A percentile compares a stretch with the other conserved stretches of the same genome.
phyloP scores from a whole-genome alignment of 371 early-diverging fungal species.

The Smittium mucronatum region DNA sequence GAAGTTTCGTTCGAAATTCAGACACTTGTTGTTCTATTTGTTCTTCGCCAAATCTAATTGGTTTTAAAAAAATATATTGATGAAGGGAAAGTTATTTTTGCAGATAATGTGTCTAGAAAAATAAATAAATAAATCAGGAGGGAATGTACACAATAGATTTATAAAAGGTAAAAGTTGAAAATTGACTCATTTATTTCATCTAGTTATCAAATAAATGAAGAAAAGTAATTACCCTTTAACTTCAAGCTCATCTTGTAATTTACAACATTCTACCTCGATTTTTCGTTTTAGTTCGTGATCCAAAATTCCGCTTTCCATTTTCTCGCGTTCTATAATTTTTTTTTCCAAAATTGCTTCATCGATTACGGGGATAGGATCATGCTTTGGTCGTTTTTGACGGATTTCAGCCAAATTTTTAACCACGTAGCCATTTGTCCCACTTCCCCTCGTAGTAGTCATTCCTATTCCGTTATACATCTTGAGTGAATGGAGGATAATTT shows the following conservation, averaged over 20 bases:
- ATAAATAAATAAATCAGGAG: slow-evolving; percentile 2
- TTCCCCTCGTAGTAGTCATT: slow-evolving; percentile 82
- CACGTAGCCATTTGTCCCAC: slow-evolving; percentile 89
- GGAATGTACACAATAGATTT: no score
- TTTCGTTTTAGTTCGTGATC: slow-evolving; percentile 77
- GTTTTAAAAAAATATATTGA: no score
- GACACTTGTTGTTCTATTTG: slow-evolving; percentile 47
- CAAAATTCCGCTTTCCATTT: slow-evolving; percentile 52
- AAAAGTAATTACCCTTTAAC: slow-evolving; percentile 21
- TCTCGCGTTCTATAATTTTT: slow-evolving; percentile 12
- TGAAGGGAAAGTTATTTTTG: no score
- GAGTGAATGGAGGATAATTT: no score
- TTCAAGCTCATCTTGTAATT: slow-evolving; percentile 64
- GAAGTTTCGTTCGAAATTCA: slow-evolving; percentile 36
- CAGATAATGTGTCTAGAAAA: no score
- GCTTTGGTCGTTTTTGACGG: slow-evolving; percentile 23
- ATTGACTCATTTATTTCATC: no score
- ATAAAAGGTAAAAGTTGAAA: no score
- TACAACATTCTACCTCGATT: slow-evolving; percentile 73
- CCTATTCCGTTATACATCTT: slow-evolving; percentile 83
- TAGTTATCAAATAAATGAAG: not conserved
- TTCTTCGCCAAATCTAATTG: slow-evolving; percentile 37
- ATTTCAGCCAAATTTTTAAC: slow-evolving; percentile 73
- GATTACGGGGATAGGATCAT: slow-evolving; percentile 1
- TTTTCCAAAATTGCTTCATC: not conserved